A percentile compares a stretch with the other conserved stretches of the same genome.
Conservation (phyloP, 495 filamentous ascomycete genomes). For the Aspergillus ostianus region DNA sequence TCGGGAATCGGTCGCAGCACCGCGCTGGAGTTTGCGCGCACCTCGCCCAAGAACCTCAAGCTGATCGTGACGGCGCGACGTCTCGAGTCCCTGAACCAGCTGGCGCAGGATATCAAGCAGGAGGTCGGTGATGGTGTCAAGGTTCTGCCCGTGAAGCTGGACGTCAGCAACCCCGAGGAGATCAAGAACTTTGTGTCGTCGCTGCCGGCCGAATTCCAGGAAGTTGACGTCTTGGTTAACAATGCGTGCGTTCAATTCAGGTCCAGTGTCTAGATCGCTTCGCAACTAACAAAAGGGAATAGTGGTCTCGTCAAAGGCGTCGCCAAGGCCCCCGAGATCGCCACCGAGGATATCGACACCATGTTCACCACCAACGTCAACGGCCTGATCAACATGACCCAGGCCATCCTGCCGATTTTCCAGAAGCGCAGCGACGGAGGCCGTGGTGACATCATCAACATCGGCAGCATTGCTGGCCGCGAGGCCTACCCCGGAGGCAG, state of each 20-base stretch:
- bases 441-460: conserved; percentile 91
- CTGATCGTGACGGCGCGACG: conserved; percentile 86
- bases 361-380: conserved; percentile 95
- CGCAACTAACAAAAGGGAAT: not conserved
- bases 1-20: conserved; percentile 88
- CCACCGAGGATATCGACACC: conserved; percentile 73
- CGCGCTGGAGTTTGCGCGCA: conserved; percentile 89
- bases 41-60: conserved; percentile 75
- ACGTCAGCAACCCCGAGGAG: conserved; percentile 79
- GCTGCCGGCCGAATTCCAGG: conserved; percentile 79
- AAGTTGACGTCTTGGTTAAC: conserved; percentile 90
- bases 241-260: conserved; percentile 69
- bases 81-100: conserved; percentile 69
- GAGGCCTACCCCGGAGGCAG: conserved; percentile 86
- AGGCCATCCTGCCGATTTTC: conserved; percentile 83
- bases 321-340: conserved; percentile 81
- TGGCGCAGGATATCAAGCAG: conserved; percentile 74
- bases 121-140: conserved; percentile 80
- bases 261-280: conserved; percentile 8
- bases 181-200: conserved; percentile 69
- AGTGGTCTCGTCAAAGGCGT: conserved; percentile 87
- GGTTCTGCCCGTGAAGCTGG: conserved; percentile 77
- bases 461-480: conserved; percentile 91
- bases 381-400: conserved; percentile 95
- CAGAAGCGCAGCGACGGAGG: conserved; percentile 76